Percentiles rank a stretch among this genome's conserved stretches.
Conservation (phyloP, 495 filamentous ascomycete species). For the Xeromyces bisporus region DNA sequence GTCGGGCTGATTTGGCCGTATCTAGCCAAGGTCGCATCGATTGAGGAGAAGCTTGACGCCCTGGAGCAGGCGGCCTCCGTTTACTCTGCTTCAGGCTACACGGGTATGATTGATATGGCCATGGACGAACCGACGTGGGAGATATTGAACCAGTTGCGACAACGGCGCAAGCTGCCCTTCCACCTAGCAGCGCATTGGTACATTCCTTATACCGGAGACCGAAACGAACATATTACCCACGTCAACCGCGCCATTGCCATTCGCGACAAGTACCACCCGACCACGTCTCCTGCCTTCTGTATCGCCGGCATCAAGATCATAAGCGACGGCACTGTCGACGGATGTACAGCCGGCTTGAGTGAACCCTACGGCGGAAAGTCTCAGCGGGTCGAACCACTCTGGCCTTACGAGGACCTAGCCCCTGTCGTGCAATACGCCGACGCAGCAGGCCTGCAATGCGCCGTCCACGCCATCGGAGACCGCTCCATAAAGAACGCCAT, state of each 20-base stretch:
- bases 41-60: constrained; percentile 35
- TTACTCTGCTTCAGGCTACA: constrained; percentile 41
- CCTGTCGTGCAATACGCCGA: constrained; percentile 39
- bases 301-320: constrained; percentile 53
- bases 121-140: constrained; percentile 48
- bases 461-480: constrained; percentile 52
- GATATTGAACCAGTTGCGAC: constrained; percentile 30
- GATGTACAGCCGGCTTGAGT: constrained; percentile 44
- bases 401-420: constrained; percentile 32
- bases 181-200: constrained; percentile 49
- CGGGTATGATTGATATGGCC: constrained; percentile 52
- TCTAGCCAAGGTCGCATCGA: constrained; percentile 32
- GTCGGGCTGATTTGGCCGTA: constrained; percentile 42
- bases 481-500: constrained; percentile 37
- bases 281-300: constrained; percentile 34
- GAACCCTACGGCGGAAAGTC: constrained; percentile 39
- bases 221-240: constrained; percentile 28
- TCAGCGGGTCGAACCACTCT: constrained; percentile 31
- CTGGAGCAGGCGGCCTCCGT: constrained; percentile 30
- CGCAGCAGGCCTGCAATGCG: constrained; percentile 39
- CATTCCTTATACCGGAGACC: constrained; percentile 28
- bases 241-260: constrained; percentile 45
- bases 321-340: constrained; percentile 50
- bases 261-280: constrained; percentile 24
- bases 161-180: constrained; percentile 29